Conservation (phyloP, 768 basidiomycete species). For the Phlebiopsis flavidoalba region DNA sequence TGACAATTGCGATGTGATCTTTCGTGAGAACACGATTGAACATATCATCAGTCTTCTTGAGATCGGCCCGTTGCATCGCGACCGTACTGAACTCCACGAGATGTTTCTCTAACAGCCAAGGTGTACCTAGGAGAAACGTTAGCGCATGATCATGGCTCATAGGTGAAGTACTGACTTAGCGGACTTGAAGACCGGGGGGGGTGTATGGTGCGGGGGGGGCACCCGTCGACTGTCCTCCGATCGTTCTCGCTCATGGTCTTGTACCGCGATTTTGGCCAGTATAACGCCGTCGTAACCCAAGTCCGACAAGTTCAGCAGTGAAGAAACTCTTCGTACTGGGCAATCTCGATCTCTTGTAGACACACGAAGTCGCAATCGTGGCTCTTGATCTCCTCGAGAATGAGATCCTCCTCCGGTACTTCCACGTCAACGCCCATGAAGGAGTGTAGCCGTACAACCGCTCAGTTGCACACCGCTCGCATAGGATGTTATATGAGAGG, state of each 20-base stretch:
- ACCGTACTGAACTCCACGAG: constrained; percentile 90
- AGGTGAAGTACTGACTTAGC: constrained; percentile 56
- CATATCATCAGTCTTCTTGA: constrained; percentile 98
- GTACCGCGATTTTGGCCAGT: constrained; percentile 88
- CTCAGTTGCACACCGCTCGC: constrained; percentile 85
- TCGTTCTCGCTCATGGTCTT: constrained; percentile 90
- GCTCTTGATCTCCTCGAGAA: constrained; percentile 77
- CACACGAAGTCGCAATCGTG: constrained; percentile 88
- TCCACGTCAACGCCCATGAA: constrained; percentile 94
- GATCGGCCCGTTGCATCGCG: constrained; percentile 89
- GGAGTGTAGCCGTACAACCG: constrained; percentile 95
- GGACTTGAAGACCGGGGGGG: constrained; percentile 91
- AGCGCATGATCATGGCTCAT: neutral
- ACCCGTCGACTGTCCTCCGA: constrained; percentile 87
- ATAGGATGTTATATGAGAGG: constrained; percentile 92
- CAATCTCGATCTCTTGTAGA: constrained; percentile 91
- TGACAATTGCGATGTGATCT: constrained; percentile 88
- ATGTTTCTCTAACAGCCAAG: constrained; percentile 89
- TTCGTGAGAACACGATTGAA: constrained; percentile 96
- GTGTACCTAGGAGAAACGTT: constrained; percentile 57
- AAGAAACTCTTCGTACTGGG: constrained; percentile 91
- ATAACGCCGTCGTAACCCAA: constrained; percentile 88
- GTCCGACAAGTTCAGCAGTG: constrained; percentile 58
- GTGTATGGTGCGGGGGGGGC: no score
- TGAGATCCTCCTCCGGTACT: constrained; percentile 85